Evolutionary conservation across 2,329 filamentous ascomycete species (phyloP).

Genomic region (Hypoxylon sp.): DNA sequence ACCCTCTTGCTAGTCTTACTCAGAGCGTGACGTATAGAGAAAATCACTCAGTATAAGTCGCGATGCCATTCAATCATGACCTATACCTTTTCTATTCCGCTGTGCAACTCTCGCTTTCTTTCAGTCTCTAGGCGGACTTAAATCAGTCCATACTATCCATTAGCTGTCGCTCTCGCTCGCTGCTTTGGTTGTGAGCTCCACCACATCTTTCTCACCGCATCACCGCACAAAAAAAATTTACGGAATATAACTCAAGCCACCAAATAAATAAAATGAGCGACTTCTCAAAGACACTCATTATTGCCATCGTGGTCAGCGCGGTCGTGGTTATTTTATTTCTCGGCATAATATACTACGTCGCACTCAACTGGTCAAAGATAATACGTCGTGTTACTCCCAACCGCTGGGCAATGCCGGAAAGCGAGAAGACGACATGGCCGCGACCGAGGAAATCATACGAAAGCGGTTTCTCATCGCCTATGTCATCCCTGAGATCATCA

Average conservation of each 20-base stretch:
- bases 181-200: constrained; percentile 1
- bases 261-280: constrained; percentile 38
- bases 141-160: constrained; percentile 1
- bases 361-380: constrained; percentile 41
- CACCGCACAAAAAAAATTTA: constrained; percentile 2
- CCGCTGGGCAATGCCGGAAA: constrained; percentile 27
- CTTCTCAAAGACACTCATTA: constrained; percentile 40
- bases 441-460: constrained; percentile 36
- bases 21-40: constrained; percentile 36
- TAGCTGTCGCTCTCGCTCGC: constrained; percentile 9
- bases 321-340: constrained; percentile 27
- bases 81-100: constrained; percentile 7
- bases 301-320: constrained; percentile 39
- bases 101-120: constrained; percentile 21
- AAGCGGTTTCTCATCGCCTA: constrained; percentile 29
- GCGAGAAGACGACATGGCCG: constrained; percentile 43
- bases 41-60: constrained; percentile 41
- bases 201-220: neutral
- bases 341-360: constrained; percentile 36
- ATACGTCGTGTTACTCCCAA: constrained; percentile 27
- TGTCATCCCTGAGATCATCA: constrained; percentile 36
- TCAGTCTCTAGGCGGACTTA: constrained; percentile 1
- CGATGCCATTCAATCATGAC: constrained; percentile 1
- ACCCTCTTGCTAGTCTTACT: constrained; percentile 20
- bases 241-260: constrained; percentile 10